Evolutionary conservation across 345 rosid genomes (phyloP), one percentile per base, ranked within the genome.

Genomic region (Anacardium occidentale): DNA sequence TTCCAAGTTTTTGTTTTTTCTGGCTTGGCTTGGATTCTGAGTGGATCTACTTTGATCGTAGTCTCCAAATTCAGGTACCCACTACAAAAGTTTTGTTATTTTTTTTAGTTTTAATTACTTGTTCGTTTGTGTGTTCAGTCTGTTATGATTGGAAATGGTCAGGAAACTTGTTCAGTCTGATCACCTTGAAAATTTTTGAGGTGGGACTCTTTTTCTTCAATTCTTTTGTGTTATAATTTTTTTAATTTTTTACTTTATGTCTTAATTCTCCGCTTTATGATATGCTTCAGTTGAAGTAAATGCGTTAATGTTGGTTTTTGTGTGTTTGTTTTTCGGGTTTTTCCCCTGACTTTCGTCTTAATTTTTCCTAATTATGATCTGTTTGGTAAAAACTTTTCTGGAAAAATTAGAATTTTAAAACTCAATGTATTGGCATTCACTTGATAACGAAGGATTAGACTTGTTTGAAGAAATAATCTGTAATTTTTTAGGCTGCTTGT

Each of bases 11-110:
- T 3, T 55, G 32, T 18, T 67, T 40, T 18, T 34, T 22, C 15
- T 48, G 69, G 69, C 22, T 0, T 64, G 4, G 15, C 9, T 55
- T 42, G 9, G 53, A 69, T 55, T 69, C 42, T 59, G 21, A 29
- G 65, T 45, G 66, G 74, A 70, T 70, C 74, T 26, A 34, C 64
- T 68, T 25, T 6, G 26, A 47, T 26, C 17, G 18, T 18, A 56
- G 22, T 44, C 42, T 58, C 44, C 11, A 59, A 47, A 7, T 59
- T 58, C 74, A n/a, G 12, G 29, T 11, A 47, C 57, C 26, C 64
- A 45, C 64, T 44, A 57, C 34, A 4, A 18, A 70, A 58, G 5
- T 52, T 59, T 37, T 58, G 17, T 25, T 5, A 5, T 42, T 45
- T 42, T 24, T 45, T n/a, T n/a, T 1, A n/a, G 2, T 68, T 68